Percentiles rank a stretch among this genome's conserved stretches.
Conservation (phyloP, 805 yeast species). For the Kuraishia capsulata region DNA sequence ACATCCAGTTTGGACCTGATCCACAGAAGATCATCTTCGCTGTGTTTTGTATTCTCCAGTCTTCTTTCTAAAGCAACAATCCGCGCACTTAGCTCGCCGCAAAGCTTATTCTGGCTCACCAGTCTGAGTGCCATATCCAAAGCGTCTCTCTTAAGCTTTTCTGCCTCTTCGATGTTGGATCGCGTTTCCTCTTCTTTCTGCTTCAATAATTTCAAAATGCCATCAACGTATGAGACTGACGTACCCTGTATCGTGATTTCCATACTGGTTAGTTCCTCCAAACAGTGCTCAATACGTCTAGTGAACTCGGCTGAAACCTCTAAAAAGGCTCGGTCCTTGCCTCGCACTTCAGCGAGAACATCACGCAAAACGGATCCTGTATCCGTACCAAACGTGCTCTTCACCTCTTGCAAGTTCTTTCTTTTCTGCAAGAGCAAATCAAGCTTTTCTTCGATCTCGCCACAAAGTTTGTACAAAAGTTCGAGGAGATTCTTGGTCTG, state of each 20-base stretch:
- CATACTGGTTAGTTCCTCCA: background rate
- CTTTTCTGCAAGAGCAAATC: background rate
- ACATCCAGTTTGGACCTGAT: constrained; percentile 7
- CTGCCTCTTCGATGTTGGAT: background rate
- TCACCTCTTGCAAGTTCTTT: background rate
- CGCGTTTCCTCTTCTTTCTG: background rate
- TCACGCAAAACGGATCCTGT: background rate
- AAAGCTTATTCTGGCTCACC: constrained; percentile 17
- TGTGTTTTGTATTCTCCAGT: constrained; percentile 22
- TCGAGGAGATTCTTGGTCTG: background rate
- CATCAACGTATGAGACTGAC: background rate
- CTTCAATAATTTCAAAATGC: background rate
- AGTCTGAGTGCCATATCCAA: background rate
- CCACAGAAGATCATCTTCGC: constrained; percentile 17
- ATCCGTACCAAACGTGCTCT: no score
- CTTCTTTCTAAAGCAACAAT: constrained; percentile 35
- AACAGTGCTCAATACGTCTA: background rate
- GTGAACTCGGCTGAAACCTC: background rate
- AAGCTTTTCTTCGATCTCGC: background rate
- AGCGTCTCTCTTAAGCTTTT: background rate
- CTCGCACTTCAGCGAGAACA: background rate
- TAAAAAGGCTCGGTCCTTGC: no score
- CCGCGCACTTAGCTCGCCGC: constrained; percentile 37
- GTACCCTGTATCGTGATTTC: background rate
- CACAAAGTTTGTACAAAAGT: background rate